Evolutionary conservation across 192 early-diverging fungal genomes (phyloP), one percentile per base, ranked within the genome.

Genomic region (Thamnidium elegans): DNA sequence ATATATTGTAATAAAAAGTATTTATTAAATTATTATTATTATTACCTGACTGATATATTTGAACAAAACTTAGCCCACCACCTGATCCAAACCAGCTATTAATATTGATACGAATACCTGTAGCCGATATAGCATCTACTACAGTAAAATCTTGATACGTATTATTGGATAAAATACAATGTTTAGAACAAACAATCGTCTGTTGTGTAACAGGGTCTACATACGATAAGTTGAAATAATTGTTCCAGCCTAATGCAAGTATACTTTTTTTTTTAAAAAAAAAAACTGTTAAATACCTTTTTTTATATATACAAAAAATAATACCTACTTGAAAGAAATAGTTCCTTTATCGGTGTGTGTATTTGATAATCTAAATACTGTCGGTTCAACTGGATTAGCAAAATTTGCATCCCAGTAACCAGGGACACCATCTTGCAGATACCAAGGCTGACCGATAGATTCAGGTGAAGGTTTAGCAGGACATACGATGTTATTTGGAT

Each of bases 321-420:
- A 48, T 48, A 48, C 4, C n/a, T 68, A 73, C 71, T 60, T 59
- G 17, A 92, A 90, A 17, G 78, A 66, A 43, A 83, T 78, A 34
- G 89, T 88, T 43, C 87, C 89, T 47, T 86, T 75, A 30, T 81
- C 79, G 7, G 76, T 39, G 21, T 66, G 53, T 15, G 86, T 80
- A 70, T 92, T 92, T 70, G 77, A 83, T 30, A 92, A 72, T 4
- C 87, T 79, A 65, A 92, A 79, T 31, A 88, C 71, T 7, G 86
- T 79, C 8, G 90, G 90, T 6, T 78, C 78, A 8, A 86, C 64
- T 19, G 76, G 59, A 58, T 79, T 69, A 8, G 79, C 78, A 36
- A 89, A 86, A 63, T 81, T 74, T 55, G 79, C 81, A 30, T 84
- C 77, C 81, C 82, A 87, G 68, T 79, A 88, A 17, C 90, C 90